phyloP scores from a whole-genome alignment of 768 basidiomycete genomes.

The Boletus rubroflammeus region DNA sequence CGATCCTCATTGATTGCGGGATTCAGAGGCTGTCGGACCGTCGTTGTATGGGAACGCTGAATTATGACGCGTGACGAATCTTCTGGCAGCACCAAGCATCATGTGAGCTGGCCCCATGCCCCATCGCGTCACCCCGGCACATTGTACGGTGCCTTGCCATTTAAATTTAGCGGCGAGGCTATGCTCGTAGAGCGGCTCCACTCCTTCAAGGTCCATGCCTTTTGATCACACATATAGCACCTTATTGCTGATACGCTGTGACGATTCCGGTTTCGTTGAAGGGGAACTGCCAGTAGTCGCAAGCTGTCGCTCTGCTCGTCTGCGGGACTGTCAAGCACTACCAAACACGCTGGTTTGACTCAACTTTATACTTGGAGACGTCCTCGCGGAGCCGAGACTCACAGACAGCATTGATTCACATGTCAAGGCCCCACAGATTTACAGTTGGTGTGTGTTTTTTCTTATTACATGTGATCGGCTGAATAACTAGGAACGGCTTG shows the following conservation, averaged over 20 bases:
- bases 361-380: neutral
- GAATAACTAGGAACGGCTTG: too few relatives aligned
- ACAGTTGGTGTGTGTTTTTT: conserved; percentile 12
- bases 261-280: neutral
- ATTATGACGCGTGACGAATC: too few relatives aligned
- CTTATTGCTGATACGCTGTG: neutral
- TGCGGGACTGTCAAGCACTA: neutral
- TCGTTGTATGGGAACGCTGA: too few relatives aligned
- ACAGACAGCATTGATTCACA: neutral
- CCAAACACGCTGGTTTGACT: neutral
- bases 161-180: neutral
- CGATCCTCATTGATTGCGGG: too few relatives aligned
- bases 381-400: neutral
- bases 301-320: neutral
- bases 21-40: too few relatives aligned
- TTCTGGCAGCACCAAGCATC: too few relatives aligned
- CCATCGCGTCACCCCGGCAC: too few relatives aligned
- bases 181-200: neutral
- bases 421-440: neutral
- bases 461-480: conserved; percentile 25
- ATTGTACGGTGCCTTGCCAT: too few relatives aligned
- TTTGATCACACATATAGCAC: neutral
- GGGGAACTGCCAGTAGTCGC: neutral
- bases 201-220: neutral
- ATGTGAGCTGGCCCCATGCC: too few relatives aligned